These are phyloP conservation scores for Colletotrichum graminicola DNA, from an alignment of 2,329 filamentous ascomycete species.

Conservation along the genomic window DNA sequence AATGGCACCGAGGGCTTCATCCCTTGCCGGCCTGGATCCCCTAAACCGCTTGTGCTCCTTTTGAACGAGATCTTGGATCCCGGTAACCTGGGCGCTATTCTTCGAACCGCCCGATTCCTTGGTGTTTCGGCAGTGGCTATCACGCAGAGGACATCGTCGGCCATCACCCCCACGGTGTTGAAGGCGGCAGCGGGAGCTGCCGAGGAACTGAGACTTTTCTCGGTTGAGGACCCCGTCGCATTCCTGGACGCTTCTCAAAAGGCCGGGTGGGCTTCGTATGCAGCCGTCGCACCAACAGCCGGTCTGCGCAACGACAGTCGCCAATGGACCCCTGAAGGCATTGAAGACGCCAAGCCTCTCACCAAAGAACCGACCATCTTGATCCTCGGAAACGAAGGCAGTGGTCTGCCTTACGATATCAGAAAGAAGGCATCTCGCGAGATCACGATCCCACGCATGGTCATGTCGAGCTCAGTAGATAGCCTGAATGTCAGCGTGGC, in stretches of 20 bases:
- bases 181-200: constrained; percentile 92
- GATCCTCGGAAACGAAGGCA: constrained; percentile 85
- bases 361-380: constrained; percentile 77
- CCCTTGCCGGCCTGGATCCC: constrained; percentile 52
- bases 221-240: constrained; percentile 72
- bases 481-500: constrained; percentile 96
- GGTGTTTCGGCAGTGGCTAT: constrained; percentile 87
- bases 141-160: constrained; percentile 78
- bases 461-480: constrained; percentile 73
- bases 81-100: constrained; percentile 89
- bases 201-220: constrained; percentile 82
- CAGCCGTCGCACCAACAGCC: constrained; percentile 70
- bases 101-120: constrained; percentile 91
- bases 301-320: constrained; percentile 50
- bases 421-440: constrained; percentile 75
- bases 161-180: constrained; percentile 80
- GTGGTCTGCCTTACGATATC: constrained; percentile 76
- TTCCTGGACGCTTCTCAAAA: constrained; percentile 78
- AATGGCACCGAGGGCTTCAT: constrained; percentile 76
- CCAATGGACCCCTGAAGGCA: constrained; percentile 61
- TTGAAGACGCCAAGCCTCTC: constrained; percentile 67
- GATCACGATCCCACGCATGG: constrained; percentile 73
- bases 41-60: constrained; percentile 78
- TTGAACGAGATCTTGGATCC: constrained; percentile 85
- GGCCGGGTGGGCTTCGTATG: constrained; percentile 86